These are phyloP conservation scores for Citrus cavaleriei DNA, from an alignment of 345 rosid genomes.

Conservation along the genomic window DNA sequence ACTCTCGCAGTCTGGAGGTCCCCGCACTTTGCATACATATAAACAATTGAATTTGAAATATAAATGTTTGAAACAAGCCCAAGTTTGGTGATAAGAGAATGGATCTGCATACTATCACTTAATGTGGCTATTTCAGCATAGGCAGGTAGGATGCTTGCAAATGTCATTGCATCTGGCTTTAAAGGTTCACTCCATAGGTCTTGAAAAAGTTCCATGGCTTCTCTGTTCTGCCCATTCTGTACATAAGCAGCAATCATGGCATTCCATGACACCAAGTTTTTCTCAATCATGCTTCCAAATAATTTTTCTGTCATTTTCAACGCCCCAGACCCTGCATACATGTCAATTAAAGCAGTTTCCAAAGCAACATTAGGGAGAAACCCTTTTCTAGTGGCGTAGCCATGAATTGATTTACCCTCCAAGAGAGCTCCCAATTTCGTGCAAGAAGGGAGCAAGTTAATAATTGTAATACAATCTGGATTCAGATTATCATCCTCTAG, in stretches of 20 bases:
- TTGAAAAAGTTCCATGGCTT: constrained; percentile 53
- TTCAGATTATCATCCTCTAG: constrained; percentile 34
- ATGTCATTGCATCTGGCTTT: constrained; percentile 51
- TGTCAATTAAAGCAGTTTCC: constrained; percentile 66
- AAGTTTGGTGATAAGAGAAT: constrained; percentile 43
- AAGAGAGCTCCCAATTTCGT: constrained; percentile 31
- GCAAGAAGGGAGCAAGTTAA: constrained; percentile 70
- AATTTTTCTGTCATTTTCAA: constrained; percentile 41
- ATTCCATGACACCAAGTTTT: constrained; percentile 69
- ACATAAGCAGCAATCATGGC: constrained; percentile 59
- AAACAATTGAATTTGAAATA: constrained; percentile 55
- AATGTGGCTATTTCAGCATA: constrained; percentile 52
- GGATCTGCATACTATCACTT: constrained; percentile 54
- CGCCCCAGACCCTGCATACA: constrained; percentile 51
- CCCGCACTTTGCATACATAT: constrained; percentile 73
- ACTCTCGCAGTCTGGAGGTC: constrained; percentile 57
- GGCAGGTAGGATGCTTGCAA: constrained; percentile 64
- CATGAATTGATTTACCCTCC: constrained; percentile 59
- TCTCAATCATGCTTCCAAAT: constrained; percentile 42
- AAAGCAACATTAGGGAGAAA: constrained; percentile 58
- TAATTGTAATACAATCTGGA: constrained; percentile 59
- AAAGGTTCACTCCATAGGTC: constrained; percentile 35
- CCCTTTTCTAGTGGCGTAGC: constrained; percentile 54
- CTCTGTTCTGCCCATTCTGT: constrained; percentile 39
- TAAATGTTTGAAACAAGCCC: constrained; percentile 33